Evolutionary conservation across 2,329 filamentous ascomycete species (phyloP).

Genomic region (Cryphonectria parasitica): DNA sequence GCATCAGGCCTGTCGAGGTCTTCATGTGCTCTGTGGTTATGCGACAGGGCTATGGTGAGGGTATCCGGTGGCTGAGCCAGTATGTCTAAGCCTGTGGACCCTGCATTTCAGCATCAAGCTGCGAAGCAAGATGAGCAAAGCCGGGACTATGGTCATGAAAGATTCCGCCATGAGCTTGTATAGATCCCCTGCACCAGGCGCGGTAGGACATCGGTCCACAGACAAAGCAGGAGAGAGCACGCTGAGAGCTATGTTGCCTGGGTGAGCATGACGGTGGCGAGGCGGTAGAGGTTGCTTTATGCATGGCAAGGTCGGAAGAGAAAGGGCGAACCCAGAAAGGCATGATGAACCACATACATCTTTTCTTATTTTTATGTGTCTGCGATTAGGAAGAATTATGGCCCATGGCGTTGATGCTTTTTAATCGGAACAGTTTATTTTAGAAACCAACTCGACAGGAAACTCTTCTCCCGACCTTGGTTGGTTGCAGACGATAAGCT

Average conservation of each 20-base stretch:
- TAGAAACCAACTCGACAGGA: background rate
- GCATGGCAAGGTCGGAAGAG: slow-evolving; percentile 7
- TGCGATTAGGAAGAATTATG: slow-evolving; percentile 24
- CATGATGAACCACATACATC: slow-evolving; percentile 10
- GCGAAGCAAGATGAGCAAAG: background rate
- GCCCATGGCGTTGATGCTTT: slow-evolving; percentile 30
- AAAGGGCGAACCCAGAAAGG: background rate
- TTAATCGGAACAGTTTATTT: slow-evolving; percentile 20
- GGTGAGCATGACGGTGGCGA: background rate
- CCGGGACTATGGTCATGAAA: background rate
- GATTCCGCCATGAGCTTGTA: background rate
- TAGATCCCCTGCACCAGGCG: background rate
- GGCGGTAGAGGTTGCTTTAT: slow-evolving; percentile 5
- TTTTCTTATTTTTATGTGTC: slow-evolving; percentile 21
- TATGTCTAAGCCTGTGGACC: slow-evolving; percentile 68
- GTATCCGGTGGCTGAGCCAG: slow-evolving; percentile 89
- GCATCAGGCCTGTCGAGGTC: slow-evolving; percentile 92
- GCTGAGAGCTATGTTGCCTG: background rate
- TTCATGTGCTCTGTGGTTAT: slow-evolving; percentile 99
- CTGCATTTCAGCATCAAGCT: background rate
- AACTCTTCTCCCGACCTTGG: background rate
- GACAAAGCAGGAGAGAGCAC: background rate
- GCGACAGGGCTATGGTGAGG: slow-evolving; percentile 93
- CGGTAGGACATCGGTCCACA: background rate
- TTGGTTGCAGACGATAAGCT: background rate